Percentiles rank a stretch among this genome's conserved stretches.
These are phyloP conservation scores for Penicillium sp. DNA, from an alignment of 2,329 filamentous ascomycete species.

Conservation along the genomic window DNA sequence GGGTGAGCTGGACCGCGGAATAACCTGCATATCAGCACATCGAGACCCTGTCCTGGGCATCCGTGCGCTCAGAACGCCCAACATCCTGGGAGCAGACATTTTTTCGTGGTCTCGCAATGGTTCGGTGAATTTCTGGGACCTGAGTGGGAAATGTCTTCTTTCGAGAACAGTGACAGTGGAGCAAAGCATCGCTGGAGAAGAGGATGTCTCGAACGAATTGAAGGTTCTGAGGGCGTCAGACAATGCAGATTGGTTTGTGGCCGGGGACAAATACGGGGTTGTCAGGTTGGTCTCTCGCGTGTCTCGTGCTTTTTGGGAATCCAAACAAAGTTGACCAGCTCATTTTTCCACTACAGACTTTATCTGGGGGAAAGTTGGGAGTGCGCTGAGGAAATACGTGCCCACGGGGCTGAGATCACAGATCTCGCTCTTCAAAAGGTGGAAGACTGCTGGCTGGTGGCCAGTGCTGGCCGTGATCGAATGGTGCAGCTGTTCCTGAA, in stretches of 20 bases:
- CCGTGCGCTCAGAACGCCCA: conserved; percentile 55
- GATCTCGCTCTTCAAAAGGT: conserved; percentile 68
- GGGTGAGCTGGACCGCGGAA: conserved; percentile 23
- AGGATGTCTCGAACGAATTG: conserved; percentile 50
- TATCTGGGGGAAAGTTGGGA: conserved; percentile 48
- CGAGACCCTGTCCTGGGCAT: conserved; percentile 63
- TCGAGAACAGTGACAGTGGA: conserved; percentile 66
- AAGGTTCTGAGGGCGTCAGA: conserved; percentile 54
- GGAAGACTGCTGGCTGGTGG: conserved; percentile 60
- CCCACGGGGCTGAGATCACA: conserved; percentile 79
- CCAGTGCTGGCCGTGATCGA: conserved; percentile 79
- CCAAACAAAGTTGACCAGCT: conserved; percentile 13
- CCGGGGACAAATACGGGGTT: conserved; percentile 81
- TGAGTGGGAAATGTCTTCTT: conserved; percentile 62
- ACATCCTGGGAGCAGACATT: conserved; percentile 63
- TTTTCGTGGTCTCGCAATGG: conserved; percentile 85
- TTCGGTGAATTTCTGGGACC: conserved; percentile 73
- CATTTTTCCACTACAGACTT: conserved; percentile 17
- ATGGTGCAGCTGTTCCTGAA: conserved; percentile 84
- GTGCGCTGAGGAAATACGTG: conserved; percentile 67
- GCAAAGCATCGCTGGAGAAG: conserved; percentile 43
- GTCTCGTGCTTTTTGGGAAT: not conserved
- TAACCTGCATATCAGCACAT: conserved; percentile 49
- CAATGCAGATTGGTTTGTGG: conserved; percentile 62
- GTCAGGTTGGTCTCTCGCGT: conserved; percentile 46